These are phyloP conservation scores for Fusarium staphyleae DNA, from an alignment of 2,329 filamentous ascomycete species.

Conservation along the genomic window DNA sequence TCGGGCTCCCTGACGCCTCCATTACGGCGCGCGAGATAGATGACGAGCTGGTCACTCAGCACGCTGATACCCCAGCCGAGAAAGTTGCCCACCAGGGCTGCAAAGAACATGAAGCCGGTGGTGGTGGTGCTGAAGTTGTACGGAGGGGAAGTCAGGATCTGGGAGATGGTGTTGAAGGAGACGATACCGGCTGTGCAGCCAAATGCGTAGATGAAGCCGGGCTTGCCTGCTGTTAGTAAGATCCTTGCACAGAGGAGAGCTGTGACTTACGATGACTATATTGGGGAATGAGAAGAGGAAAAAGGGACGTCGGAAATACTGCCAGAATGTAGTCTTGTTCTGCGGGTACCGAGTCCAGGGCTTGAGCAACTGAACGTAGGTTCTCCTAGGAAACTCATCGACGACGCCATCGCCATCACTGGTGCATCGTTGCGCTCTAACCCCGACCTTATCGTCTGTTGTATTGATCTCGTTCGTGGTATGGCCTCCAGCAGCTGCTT, in stretches of 20 bases:
- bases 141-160: background rate
- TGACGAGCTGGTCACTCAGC: constrained; percentile 2
- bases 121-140: constrained; percentile 6
- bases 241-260: too few relatives aligned
- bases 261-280: constrained; percentile 4
- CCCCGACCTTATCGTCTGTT: background rate
- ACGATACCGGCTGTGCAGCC: constrained; percentile 5
- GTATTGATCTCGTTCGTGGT: background rate
- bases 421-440: background rate
- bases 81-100: constrained; percentile 4
- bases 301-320: constrained; percentile 7
- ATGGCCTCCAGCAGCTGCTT: background rate
- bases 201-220: constrained; percentile 9
- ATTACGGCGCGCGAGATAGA: constrained; percentile 1
- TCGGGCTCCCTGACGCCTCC: constrained; percentile 4
- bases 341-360: constrained; percentile 6
- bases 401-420: background rate
- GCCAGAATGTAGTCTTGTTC: constrained; percentile 9
- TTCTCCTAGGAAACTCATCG: constrained; percentile 7
- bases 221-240: background rate
- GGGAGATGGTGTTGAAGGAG: constrained; percentile 9
- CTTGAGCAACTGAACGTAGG: constrained; percentile 1
- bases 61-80: constrained; percentile 6
- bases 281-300: constrained; percentile 6
- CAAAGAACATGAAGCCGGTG: constrained; percentile 6